phyloP scores from a whole-genome alignment of 2,329 filamentous ascomycete species.

The Spiromastix sp. region DNA sequence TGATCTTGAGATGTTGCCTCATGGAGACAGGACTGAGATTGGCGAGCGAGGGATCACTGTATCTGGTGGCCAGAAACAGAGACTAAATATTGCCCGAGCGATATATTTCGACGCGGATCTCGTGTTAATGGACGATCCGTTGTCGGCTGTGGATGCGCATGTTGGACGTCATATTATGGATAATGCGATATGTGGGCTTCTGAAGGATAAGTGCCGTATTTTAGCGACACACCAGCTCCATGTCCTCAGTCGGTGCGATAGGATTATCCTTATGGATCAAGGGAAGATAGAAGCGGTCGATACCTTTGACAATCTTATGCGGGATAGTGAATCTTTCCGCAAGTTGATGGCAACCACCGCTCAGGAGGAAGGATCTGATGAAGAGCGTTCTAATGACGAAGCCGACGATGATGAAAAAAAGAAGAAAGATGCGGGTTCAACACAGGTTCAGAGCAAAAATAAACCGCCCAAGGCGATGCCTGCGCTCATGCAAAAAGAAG shows the following conservation, averaged over 20 bases:
- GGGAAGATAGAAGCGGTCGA: conserved; percentile 77
- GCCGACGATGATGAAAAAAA: conserved; percentile 34
- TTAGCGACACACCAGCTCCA: conserved; percentile 92
- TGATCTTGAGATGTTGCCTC: conserved; percentile 87
- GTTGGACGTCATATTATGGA: conserved; percentile 72
- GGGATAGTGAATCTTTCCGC: conserved; percentile 64
- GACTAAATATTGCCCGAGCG: conserved; percentile 80
- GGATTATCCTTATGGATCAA: conserved; percentile 86
- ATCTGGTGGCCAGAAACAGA: conserved; percentile 89
- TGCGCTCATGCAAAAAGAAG: conserved; percentile 38
- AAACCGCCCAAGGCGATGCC: conserved; percentile 26
- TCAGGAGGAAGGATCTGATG: conserved; percentile 44
- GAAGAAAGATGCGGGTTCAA: conserved; percentile 38
- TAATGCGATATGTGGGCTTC: conserved; percentile 78
- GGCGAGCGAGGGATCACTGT: conserved; percentile 93
- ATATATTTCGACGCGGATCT: conserved; percentile 57
- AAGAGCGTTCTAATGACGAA: conserved; percentile 38
- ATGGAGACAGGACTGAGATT: conserved; percentile 82
- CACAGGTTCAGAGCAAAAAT: conserved; percentile 15
- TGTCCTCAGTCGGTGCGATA: conserved; percentile 80
- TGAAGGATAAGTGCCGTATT: conserved; percentile 82
- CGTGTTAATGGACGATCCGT: conserved; percentile 53
- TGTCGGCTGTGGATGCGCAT: conserved; percentile 47
- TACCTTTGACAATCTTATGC: conserved; percentile 82
- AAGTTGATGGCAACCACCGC: conserved; percentile 72